phyloP scores from a whole-genome alignment of 2,329 filamentous ascomycete species.

The Pseudogymnoascus verrucosus region DNA sequence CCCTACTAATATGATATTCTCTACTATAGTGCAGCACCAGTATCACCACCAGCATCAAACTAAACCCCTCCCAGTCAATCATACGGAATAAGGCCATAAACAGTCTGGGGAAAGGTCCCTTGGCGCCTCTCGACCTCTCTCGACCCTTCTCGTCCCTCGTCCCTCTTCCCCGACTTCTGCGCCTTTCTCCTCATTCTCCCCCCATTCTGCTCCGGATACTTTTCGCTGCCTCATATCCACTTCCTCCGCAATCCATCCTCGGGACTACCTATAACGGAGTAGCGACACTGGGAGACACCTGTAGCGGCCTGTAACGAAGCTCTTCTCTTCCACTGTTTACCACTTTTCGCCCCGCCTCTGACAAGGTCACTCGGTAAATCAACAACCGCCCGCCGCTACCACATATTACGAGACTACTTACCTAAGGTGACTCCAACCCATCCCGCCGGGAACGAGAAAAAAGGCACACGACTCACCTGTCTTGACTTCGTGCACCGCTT shows the following conservation, averaged over 20 bases:
- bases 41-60: background rate
- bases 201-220: background rate
- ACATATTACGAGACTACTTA: slow-evolving; percentile 1
- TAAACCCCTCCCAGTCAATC: background rate
- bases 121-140: background rate
- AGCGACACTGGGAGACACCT: background rate
- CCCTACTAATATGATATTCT: background rate
- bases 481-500: background rate
- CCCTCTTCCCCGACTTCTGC: background rate
- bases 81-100: background rate
- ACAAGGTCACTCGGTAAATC: slow-evolving; percentile 1
- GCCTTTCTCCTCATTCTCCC: background rate
- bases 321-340: background rate
- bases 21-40: background rate
- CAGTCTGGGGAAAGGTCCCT: background rate
- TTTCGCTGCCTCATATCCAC: background rate
- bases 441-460: background rate
- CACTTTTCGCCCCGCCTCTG: background rate
- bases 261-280: background rate
- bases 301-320: background rate
- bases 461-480: background rate
- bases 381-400: background rate
- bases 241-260: background rate
- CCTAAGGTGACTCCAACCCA: background rate
- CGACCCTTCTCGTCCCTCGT: background rate